Evolutionary conservation across 257 asterid genomes (phyloP).

Genomic region (Mitragyna speciosa): DNA sequence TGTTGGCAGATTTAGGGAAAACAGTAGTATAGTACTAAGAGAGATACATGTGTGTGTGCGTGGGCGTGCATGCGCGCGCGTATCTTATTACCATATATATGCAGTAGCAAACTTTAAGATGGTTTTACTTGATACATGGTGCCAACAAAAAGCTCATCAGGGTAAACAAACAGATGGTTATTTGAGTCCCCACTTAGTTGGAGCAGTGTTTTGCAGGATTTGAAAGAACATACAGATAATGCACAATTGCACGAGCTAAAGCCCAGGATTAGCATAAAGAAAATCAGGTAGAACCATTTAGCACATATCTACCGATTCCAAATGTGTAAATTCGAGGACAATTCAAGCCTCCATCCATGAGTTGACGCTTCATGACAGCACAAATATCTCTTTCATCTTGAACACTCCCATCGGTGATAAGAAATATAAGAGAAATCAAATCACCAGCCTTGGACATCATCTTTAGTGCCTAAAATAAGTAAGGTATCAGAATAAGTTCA

Average conservation of each 20-base stretch:
- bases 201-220: neutral
- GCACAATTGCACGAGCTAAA: neutral
- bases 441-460: slow-evolving; percentile 52
- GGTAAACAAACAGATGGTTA: neutral
- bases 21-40: neutral
- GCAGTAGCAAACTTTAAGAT: neutral
- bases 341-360: slow-evolving; percentile 49
- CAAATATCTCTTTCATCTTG: slow-evolving; percentile 81
- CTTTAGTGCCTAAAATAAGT: slow-evolving; percentile 60
- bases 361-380: slow-evolving; percentile 41
- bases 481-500: slow-evolving; percentile 10
- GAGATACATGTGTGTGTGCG: no score
- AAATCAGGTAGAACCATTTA: slow-evolving; percentile 10
- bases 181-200: neutral
- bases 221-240: neutral
- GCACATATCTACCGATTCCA: slow-evolving; percentile 61
- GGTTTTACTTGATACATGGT: neutral
- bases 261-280: neutral
- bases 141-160: neutral
- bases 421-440: slow-evolving; percentile 55
- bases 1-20: neutral
- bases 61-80: no score
- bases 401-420: slow-evolving; percentile 83
- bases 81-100: no score
- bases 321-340: slow-evolving; percentile 77